phyloP scores from a whole-genome alignment of 495 filamentous ascomycete species.

The Talaromyces adpressus region DNA sequence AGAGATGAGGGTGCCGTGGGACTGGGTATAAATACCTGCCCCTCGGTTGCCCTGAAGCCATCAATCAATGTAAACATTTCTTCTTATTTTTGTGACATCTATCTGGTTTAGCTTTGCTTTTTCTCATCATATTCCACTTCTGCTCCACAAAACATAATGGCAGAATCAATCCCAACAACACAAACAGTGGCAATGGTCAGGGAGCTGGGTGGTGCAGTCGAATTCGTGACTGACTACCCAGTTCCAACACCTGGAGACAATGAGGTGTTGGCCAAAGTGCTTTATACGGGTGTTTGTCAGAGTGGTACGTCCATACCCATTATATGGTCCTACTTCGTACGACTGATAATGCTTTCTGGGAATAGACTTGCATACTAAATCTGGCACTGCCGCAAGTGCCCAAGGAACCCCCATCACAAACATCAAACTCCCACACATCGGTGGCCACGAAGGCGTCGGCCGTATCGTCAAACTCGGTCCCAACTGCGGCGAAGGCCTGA shows the following conservation, averaged over 20 bases:
- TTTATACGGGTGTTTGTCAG: constrained; percentile 44
- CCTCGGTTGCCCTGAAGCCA: neutral
- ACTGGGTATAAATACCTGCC: neutral
- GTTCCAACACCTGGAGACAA: constrained; percentile 34
- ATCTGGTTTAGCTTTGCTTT: neutral
- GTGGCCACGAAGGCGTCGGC: constrained; percentile 44
- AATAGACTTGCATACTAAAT: constrained; percentile 41
- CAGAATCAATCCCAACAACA: constrained; percentile 25
- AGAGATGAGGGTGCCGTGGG: neutral
- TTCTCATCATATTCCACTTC: neutral
- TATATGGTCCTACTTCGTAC: neutral
- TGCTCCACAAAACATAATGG: constrained; percentile 13
- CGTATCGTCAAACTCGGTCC: constrained; percentile 35
- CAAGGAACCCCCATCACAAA: constrained; percentile 39
- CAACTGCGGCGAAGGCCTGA: constrained; percentile 19
- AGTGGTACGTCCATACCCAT: constrained; percentile 26
- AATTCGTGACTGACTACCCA: constrained; percentile 41
- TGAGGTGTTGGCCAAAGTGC: constrained; percentile 43
- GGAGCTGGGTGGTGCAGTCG: constrained; percentile 35
- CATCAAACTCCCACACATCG: constrained; percentile 41
- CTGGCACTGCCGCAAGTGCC: constrained; percentile 33
- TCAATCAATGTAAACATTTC: neutral
- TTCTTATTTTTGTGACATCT: neutral
- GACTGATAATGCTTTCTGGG: neutral
- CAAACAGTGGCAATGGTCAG: constrained; percentile 41